Percentiles rank a stretch among this genome's conserved stretches.
phyloP scores from a whole-genome alignment of 768 basidiomycete genomes.

The Russula compacta region DNA sequence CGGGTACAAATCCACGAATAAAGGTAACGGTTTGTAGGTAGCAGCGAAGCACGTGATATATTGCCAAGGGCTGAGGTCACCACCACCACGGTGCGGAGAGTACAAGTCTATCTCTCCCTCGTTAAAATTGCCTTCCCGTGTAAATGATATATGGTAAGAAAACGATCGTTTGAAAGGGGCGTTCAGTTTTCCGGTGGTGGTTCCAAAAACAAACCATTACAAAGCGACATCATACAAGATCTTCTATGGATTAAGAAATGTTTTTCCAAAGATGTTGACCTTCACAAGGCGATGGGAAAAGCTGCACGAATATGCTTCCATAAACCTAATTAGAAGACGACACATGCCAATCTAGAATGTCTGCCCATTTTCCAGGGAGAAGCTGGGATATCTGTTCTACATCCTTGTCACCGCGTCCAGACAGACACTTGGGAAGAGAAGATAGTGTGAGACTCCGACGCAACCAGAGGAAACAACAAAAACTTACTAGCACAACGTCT shows the following conservation, averaged over 20 bases:
- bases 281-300: too few species aligned
- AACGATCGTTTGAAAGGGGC: too few species aligned
- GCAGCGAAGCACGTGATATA: background rate
- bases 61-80: too few species aligned
- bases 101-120: background rate
- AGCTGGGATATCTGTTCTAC: constrained; percentile 94
- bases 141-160: too few species aligned
- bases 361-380: constrained; percentile 88
- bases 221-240: too few species aligned
- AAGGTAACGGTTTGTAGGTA: background rate
- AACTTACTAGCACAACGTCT: constrained; percentile 83
- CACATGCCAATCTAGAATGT: constrained; percentile 89
- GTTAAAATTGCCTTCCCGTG: too few species aligned
- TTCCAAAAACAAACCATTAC: too few species aligned
- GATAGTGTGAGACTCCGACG: background rate
- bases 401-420: constrained; percentile 96
- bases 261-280: too few species aligned
- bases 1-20: background rate
- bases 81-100: too few species aligned
- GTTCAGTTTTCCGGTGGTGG: too few species aligned
- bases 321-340: constrained; percentile 24
- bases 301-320: too few species aligned
- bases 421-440: constrained; percentile 62
- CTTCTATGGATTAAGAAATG: too few species aligned
- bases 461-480: background rate